phyloP scores from a whole-genome alignment of 2,329 filamentous ascomycete species.

The Pestalotiopsis sp. region DNA sequence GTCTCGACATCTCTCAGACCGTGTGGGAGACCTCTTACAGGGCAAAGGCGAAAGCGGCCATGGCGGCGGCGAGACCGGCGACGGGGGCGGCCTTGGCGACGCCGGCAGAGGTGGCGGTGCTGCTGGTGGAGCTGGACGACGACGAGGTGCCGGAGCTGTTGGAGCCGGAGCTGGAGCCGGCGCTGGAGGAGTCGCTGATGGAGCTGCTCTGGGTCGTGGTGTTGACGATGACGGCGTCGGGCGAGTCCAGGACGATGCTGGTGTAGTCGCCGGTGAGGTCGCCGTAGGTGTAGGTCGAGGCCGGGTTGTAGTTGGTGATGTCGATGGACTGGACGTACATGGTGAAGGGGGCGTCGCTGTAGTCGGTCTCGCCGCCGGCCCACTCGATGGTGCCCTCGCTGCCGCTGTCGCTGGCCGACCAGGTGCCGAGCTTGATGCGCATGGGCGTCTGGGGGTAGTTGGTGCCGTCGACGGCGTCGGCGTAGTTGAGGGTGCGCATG shows the following conservation, averaged over 20 bases:
- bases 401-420: conserved; percentile 42
- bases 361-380: conserved; percentile 57
- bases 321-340: conserved; percentile 69
- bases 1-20: background rate
- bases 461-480: conserved; percentile 47
- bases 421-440: conserved; percentile 50
- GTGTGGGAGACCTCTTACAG: background rate
- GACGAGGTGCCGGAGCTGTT: background rate
- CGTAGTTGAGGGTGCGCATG: conserved; percentile 51
- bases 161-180: background rate
- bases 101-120: conserved; percentile 4
- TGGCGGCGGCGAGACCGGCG: background rate
- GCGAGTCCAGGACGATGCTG: conserved; percentile 8
- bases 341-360: conserved; percentile 54
- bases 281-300: conserved; percentile 13
- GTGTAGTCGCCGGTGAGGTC: conserved; percentile 7
- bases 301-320: conserved; percentile 45
- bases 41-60: background rate
- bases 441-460: conserved; percentile 63
- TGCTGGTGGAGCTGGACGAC: background rate
- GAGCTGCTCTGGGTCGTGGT: background rate
- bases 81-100: background rate
- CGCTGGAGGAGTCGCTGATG: background rate
- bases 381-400: conserved; percentile 48
- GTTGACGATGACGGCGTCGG: background rate